These are phyloP conservation scores for Diaporthe velutina DNA, from an alignment of 2,329 filamentous ascomycete species.

Conservation along the genomic window DNA sequence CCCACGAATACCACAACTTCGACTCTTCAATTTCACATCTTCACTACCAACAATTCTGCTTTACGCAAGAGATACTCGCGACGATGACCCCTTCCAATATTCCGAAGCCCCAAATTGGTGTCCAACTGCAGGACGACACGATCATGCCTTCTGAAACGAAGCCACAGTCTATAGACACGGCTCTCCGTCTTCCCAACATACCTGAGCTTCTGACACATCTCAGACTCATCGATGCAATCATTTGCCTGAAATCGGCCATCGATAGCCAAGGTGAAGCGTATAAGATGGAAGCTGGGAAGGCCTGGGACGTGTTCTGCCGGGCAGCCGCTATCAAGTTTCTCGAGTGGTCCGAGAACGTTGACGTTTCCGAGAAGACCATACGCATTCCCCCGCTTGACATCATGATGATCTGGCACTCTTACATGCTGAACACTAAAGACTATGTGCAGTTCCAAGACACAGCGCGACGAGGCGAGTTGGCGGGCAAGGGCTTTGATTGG, in stretches of 20 bases:
- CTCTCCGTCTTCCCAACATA: background rate
- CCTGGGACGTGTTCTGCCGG: conserved; percentile 8
- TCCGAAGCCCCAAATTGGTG: background rate
- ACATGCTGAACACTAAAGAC: conserved; percentile 23
- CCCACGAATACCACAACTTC: background rate
- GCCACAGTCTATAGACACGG: background rate
- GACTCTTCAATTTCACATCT: accelerated
- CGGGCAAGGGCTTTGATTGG: conserved; percentile 20
- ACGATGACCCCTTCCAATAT: background rate
- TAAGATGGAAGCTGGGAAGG: background rate
- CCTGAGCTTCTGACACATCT: conserved; percentile 5
- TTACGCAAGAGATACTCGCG: accelerated
- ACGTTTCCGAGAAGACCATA: conserved; percentile 2
- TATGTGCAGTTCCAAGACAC: background rate
- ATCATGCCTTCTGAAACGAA: too few species aligned
- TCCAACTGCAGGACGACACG: background rate
- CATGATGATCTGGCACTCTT: conserved; percentile 26
- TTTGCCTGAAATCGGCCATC: background rate
- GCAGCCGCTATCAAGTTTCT: conserved; percentile 12
- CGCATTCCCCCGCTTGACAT: background rate
- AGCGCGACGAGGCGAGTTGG: background rate
- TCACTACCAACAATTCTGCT: background rate
- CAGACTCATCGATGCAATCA: background rate
- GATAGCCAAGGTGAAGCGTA: background rate
- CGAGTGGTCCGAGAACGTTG: conserved; percentile 6